Percentiles rank a stretch among this genome's conserved stretches.
Evolutionary conservation across 108 stramenopile genomes (phyloP).

Genomic region (Nitzschia sp.): DNA sequence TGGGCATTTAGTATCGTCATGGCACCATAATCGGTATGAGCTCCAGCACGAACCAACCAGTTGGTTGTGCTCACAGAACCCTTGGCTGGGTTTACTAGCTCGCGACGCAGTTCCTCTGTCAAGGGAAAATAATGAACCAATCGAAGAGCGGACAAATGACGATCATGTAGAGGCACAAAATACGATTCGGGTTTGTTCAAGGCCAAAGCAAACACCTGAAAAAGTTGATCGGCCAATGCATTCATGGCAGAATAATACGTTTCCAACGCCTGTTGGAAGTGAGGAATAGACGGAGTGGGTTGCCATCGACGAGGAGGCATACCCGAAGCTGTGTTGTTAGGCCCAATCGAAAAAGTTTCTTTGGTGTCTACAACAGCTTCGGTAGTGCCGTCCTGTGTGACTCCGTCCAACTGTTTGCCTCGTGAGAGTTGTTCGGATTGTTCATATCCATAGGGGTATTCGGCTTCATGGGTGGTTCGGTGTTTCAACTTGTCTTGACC

Average conservation of each 20-base stretch:
- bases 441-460: slow-evolving; percentile 84
- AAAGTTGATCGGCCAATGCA: slow-evolving; percentile 47
- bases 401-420: slow-evolving; percentile 41
- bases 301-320: slow-evolving; percentile 68
- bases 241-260: slow-evolving; percentile 76
- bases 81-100: not conserved
- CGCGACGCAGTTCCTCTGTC: not conserved
- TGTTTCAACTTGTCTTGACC: slow-evolving; percentile 41
- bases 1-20: slow-evolving; percentile 74
- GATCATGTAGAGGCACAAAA: slow-evolving; percentile 64
- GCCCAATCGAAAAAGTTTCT: slow-evolving; percentile 85
- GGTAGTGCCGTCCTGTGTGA: slow-evolving; percentile 9
- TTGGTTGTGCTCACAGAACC: slow-evolving; percentile 11
- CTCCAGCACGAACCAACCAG: slow-evolving; percentile 53
- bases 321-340: slow-evolving; percentile 46
- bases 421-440: slow-evolving; percentile 49
- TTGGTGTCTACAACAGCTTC: slow-evolving; percentile 55
- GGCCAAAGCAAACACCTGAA: slow-evolving; percentile 69
- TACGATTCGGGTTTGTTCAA: slow-evolving; percentile 44
- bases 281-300: slow-evolving; percentile 17
- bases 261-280: slow-evolving; percentile 39
- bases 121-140: slow-evolving; percentile 73
- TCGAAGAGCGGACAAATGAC: slow-evolving; percentile 72
- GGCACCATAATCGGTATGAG: slow-evolving; percentile 88
- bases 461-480: slow-evolving; percentile 33